phyloP scores from a whole-genome alignment of 495 filamentous ascomycete genomes.

The Staphylotrichum longicolle region DNA sequence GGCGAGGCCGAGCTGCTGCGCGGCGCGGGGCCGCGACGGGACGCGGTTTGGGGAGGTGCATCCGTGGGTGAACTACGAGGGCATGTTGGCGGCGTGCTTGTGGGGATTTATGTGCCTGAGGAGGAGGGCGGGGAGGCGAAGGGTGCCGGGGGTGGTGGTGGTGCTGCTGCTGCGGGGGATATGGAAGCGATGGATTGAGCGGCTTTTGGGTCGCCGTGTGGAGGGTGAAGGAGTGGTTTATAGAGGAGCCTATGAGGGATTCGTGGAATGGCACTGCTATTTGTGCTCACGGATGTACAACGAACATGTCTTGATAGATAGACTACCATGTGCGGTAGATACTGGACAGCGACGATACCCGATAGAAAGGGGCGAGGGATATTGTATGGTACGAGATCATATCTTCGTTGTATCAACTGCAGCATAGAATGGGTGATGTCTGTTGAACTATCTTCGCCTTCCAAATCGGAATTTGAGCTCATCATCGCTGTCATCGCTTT shows the following conservation, averaged over 20 bases:
- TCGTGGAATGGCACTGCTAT: neutral
- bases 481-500: constrained; percentile 51
- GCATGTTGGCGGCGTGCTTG: constrained; percentile 82
- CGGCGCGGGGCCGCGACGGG: constrained; percentile 71
- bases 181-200: constrained; percentile 69
- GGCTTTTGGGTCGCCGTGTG: no score
- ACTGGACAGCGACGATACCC: constrained; percentile 30
- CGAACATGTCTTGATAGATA: constrained; percentile 1
- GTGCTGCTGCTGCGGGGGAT: constrained; percentile 15
- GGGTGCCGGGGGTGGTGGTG: constrained; percentile 39
- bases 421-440: neutral
- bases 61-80: constrained; percentile 98
- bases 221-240: no score
- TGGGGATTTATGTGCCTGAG: constrained; percentile 84
- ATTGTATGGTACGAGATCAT: neutral
- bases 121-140: constrained; percentile 51
- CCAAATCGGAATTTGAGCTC: constrained; percentile 53
- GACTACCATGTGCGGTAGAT: neutral
- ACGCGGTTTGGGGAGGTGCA: constrained; percentile 86
- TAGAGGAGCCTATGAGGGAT: neutral
- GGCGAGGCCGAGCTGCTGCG: constrained; percentile 82
- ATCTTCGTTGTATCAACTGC: constrained; percentile 1
- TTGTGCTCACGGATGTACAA: neutral
- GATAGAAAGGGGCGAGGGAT: constrained; percentile 5
- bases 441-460: constrained; percentile 23